These are phyloP conservation scores for Viola odorata DNA, from an alignment of 345 rosid genomes.

Conservation along the genomic window DNA sequence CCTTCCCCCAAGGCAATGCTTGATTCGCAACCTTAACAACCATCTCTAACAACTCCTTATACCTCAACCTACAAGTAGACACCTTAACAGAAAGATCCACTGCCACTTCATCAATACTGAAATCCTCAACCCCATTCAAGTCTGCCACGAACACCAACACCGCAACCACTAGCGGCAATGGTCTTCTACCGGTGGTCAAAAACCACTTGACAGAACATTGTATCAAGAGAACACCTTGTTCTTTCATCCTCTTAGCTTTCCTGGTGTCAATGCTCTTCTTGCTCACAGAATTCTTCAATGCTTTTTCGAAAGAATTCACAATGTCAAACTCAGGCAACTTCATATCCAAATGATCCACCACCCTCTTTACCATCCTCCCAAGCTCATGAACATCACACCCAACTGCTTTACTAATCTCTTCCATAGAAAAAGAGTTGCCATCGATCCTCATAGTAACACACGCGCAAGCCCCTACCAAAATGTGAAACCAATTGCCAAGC, in stretches of 20 bases:
- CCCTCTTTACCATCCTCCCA: slow-evolving; percentile 64
- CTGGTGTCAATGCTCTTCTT: slow-evolving; percentile 34
- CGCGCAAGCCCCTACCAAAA: slow-evolving; percentile 65
- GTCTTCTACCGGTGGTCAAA: slow-evolving; percentile 69
- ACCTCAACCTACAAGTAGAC: slow-evolving; percentile 41
- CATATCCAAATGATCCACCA: slow-evolving; percentile 46
- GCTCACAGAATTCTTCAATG: slow-evolving; percentile 21
- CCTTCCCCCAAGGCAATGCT: slow-evolving; percentile 81
- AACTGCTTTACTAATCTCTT: slow-evolving; percentile 36
- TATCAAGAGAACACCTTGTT: slow-evolving; percentile 67
- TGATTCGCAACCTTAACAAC: slow-evolving; percentile 55
- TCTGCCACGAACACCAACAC: slow-evolving; percentile 60
- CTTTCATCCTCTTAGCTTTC: slow-evolving; percentile 37
- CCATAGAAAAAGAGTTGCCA: slow-evolving; percentile 42
- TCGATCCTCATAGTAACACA: slow-evolving; percentile 49
- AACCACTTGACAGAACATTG: slow-evolving; percentile 76
- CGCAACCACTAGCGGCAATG: slow-evolving; percentile 65
- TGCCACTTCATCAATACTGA: slow-evolving; percentile 50
- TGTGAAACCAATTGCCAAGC: slow-evolving; percentile 46
- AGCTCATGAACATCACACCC: slow-evolving; percentile 57
- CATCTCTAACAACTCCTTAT: slow-evolving; percentile 53
- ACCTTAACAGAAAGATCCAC: slow-evolving; percentile 34
- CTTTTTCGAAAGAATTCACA: slow-evolving; percentile 42
- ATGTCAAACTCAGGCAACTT: slow-evolving; percentile 50
- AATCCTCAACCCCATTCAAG: slow-evolving; percentile 40